Evolutionary conservation across 805 yeast species (phyloP).

Genomic region (Hemisphaericaspora nanyangensis): DNA sequence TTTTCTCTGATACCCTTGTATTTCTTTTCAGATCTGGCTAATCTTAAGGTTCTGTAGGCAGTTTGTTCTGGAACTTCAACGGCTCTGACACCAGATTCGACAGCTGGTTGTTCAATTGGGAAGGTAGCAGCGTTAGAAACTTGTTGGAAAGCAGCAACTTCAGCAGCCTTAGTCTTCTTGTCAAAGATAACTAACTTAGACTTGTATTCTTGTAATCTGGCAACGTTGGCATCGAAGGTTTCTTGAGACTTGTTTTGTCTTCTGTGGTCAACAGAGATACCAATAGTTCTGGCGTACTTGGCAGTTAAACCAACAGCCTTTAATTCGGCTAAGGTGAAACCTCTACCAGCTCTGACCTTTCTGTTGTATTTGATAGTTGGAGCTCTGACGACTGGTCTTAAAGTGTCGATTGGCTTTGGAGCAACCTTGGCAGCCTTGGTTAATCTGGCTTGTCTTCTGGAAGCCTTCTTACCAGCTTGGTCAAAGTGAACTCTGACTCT

Average conservation of each 20-base stretch:
- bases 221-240: conserved; percentile 91
- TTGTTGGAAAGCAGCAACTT: conserved; percentile 61
- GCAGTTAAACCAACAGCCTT: conserved; percentile 92
- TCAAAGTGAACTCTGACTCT: conserved; percentile 99
- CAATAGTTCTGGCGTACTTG: conserved; percentile 96
- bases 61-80: conserved; percentile 66
- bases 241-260: conserved; percentile 97
- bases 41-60: conserved; percentile 94
- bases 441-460: conserved; percentile 94
- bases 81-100: conserved; percentile 82
- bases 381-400: conserved; percentile 98
- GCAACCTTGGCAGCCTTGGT: conserved; percentile 91
- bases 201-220: conserved; percentile 94
- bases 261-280: conserved; percentile 99
- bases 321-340: conserved; percentile 96
- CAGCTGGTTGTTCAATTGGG: conserved; percentile 83
- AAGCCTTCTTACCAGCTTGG: conserved; percentile 99
- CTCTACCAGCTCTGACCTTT: conserved; percentile 99
- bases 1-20: conserved; percentile 95
- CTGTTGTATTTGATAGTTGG: conserved; percentile 99
- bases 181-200: conserved; percentile 95
- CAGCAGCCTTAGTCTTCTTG: conserved; percentile 75
- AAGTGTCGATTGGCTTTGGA: conserved; percentile 94
- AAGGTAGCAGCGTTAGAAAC: conserved; percentile 73
- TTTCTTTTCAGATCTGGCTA: conserved; percentile 91